Conservation (phyloP, 345 rosid species). For the Rhodomyrtus tomentosa region DNA sequence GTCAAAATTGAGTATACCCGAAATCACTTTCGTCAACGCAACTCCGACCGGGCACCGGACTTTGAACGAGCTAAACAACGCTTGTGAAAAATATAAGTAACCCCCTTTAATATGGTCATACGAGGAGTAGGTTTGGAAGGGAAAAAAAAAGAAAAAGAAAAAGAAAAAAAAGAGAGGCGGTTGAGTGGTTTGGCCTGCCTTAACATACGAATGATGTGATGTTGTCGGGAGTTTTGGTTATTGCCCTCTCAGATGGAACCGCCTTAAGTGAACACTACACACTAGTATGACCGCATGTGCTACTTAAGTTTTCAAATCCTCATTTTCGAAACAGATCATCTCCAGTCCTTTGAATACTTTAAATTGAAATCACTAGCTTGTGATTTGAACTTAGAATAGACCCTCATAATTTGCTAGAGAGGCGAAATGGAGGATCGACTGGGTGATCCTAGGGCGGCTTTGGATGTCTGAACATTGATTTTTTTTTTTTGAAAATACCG, state of each 20-base stretch:
- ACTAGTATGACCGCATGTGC: neutral
- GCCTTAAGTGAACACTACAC: fast-evolving
- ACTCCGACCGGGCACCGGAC: fast-evolving
- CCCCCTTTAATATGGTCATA: neutral
- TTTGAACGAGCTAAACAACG: too few species aligned
- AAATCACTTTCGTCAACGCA: neutral
- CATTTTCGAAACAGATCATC: neutral
- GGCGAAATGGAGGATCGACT: neutral
- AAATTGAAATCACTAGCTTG: too few species aligned
- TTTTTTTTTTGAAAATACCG: fast-evolving
- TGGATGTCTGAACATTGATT: neutral
- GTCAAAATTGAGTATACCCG: fast-evolving
- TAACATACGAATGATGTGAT: neutral
- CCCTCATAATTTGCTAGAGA: neutral
- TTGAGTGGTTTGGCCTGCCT: neutral
- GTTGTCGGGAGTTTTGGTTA: neutral
- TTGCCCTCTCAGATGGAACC: neutral
- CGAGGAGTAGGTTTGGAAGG: neutral
- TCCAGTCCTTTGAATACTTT: neutral
- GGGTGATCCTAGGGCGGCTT: neutral
- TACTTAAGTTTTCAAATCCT: neutral
- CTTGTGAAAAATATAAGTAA: neutral
- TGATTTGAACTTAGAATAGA: too few species aligned
- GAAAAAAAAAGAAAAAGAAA: neutral
- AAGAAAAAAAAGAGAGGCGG: neutral